Evolutionary conservation across 1,284 basidiomycete genomes (phyloP).

Genomic region (Fomitiporia mediterranea): DNA sequence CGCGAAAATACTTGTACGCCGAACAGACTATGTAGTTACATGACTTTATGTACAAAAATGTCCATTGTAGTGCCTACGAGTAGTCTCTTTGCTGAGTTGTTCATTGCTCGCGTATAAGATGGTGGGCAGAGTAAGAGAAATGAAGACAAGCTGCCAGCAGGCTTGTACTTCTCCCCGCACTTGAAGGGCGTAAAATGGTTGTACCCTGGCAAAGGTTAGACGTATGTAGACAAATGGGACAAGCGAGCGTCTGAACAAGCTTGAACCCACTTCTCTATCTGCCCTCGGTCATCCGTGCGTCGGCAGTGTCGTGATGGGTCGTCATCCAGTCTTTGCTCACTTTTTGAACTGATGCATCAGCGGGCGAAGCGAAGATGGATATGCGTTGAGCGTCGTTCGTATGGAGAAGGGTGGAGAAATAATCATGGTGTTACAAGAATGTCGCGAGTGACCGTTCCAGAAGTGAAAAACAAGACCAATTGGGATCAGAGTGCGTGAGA

Average conservation of each 20-base stretch:
- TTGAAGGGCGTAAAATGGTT: too few relatives aligned
- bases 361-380: constrained; percentile 28
- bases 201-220: too few relatives aligned
- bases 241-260: background rate
- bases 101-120: background rate
- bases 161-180: too few relatives aligned
- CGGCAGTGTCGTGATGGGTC: constrained; percentile 44
- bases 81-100: background rate
- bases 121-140: background rate
- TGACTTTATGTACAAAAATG: constrained; percentile 10
- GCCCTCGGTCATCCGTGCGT: constrained; percentile 23
- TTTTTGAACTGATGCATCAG: too few relatives aligned
- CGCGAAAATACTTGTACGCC: constrained; percentile 1
- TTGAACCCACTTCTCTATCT: background rate
- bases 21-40: constrained; percentile 15
- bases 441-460: too few relatives aligned
- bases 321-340: too few relatives aligned
- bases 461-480: background rate
- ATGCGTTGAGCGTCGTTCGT: constrained; percentile 8
- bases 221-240: too few relatives aligned
- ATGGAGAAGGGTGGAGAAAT: background rate
- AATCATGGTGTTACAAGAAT: too few relatives aligned
- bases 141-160: background rate
- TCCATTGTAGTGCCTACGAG: constrained; percentile 8
- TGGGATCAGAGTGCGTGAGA: background rate